phyloP scores from a whole-genome alignment of 1,139 yeast genomes.

The Casaregolazyma lundiana region DNA sequence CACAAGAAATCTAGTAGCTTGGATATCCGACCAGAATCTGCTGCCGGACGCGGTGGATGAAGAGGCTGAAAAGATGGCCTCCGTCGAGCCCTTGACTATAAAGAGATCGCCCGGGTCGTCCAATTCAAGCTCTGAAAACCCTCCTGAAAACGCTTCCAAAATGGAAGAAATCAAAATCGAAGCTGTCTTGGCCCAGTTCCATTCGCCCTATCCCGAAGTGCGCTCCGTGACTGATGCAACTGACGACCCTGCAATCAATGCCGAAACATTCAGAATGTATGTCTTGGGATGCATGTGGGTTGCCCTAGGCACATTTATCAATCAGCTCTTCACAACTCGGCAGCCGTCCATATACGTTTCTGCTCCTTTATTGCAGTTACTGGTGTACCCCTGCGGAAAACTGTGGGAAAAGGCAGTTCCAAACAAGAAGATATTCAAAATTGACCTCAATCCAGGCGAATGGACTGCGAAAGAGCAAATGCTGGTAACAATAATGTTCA shows the following conservation, averaged over 20 bases:
- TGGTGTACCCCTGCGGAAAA: conserved; percentile 53
- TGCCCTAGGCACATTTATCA: conserved; percentile 50
- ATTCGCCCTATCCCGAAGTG: conserved; percentile 51
- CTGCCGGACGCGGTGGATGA: background rate
- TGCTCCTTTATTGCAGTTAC: conserved; percentile 50
- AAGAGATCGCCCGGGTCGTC: background rate
- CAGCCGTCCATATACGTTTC: conserved; percentile 45
- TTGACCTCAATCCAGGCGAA: conserved; percentile 59
- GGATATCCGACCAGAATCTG: background rate
- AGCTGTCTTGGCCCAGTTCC: conserved; percentile 39
- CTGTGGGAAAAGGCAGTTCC: conserved; percentile 25
- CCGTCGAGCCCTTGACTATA: background rate
- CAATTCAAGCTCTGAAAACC: background rate
- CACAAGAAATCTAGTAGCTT: conserved; percentile 24
- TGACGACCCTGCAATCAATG: conserved; percentile 40
- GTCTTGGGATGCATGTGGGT: conserved; percentile 52
- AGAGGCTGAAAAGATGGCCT: background rate
- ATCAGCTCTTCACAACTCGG: conserved; percentile 55
- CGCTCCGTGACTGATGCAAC: conserved; percentile 44
- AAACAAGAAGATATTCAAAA: conserved; percentile 12
- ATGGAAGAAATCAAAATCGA: conserved; percentile 21
- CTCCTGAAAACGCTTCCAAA: background rate
- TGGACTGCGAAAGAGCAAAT: conserved; percentile 70
- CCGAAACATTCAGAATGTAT: conserved; percentile 57
- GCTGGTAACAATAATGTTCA: conserved; percentile 35